phyloP scores from a whole-genome alignment of 305 asterid genomes.

The Solanum hybrid region DNA sequence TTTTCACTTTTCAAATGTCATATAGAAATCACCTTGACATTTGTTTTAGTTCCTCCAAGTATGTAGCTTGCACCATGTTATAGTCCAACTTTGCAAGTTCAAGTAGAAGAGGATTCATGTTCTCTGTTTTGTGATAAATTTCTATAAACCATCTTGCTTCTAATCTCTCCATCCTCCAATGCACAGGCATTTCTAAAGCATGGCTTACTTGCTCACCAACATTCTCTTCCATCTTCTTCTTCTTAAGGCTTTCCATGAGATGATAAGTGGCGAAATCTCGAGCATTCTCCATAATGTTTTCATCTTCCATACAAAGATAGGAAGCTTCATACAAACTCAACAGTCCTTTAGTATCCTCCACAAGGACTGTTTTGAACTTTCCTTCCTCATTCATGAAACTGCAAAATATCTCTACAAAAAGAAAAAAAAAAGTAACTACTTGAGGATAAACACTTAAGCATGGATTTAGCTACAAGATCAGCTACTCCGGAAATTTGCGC shows the following conservation, averaged over 20 bases:
- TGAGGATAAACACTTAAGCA: not conserved
- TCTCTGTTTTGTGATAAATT: slow-evolving; percentile 9
- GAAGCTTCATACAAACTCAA: slow-evolving; percentile 60
- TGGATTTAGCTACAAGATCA: not conserved
- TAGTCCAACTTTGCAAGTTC: slow-evolving; percentile 40
- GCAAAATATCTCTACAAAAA: slow-evolving; percentile 39
- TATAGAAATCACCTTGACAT: slow-evolving; percentile 25
- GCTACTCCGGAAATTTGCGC: too few species aligned
- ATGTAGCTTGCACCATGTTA: slow-evolving; percentile 45
- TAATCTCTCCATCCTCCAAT: slow-evolving; percentile 55
- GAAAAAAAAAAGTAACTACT: not conserved
- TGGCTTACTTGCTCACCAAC: slow-evolving; percentile 25
- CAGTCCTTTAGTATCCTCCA: slow-evolving; percentile 32
- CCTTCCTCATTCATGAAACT: slow-evolving; percentile 36
- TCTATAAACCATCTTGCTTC: slow-evolving; percentile 56
- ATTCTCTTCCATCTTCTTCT: slow-evolving; percentile 6
- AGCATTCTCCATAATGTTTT: slow-evolving; percentile 33
- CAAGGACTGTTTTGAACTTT: slow-evolving; percentile 13
- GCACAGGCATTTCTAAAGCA: slow-evolving; percentile 59
- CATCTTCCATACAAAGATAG: slow-evolving; percentile 35
- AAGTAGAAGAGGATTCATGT: slow-evolving; percentile 19
- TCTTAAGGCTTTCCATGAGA: slow-evolving; percentile 15
- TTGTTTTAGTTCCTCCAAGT: slow-evolving; percentile 44
- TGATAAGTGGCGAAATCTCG: slow-evolving; percentile 25
- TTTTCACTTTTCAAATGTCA: not conserved